Evolutionary conservation across 2,329 filamentous ascomycete genomes (phyloP).

Genomic region (Exserohilum turcica): DNA sequence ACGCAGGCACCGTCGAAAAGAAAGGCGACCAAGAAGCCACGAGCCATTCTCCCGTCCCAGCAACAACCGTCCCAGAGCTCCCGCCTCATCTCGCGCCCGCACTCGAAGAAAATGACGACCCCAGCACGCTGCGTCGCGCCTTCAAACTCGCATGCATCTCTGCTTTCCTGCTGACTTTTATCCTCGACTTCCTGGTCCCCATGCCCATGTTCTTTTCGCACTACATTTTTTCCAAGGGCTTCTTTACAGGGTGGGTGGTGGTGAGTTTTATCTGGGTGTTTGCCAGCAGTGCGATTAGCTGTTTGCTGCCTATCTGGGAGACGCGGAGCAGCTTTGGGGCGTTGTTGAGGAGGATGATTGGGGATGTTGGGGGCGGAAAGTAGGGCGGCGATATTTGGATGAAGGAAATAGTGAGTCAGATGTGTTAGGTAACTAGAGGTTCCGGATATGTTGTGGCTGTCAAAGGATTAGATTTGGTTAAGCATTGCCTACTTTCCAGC

Average conservation of each 20-base stretch:
- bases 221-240: constrained; percentile 49
- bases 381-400: too few species aligned
- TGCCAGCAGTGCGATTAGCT: constrained; percentile 47
- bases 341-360: constrained; percentile 18
- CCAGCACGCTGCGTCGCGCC: constrained; percentile 38
- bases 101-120: constrained; percentile 35
- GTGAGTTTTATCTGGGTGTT: constrained; percentile 53
- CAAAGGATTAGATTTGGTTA: too few species aligned
- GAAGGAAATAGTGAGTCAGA: too few species aligned
- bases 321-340: constrained; percentile 41
- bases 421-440: too few species aligned
- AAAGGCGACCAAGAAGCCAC: constrained; percentile 3
- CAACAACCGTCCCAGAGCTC: too few species aligned
- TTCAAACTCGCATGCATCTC: constrained; percentile 48
- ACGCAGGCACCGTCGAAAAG: constrained; percentile 15
- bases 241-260: constrained; percentile 52
- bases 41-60: not conserved
- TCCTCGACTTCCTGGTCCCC: constrained; percentile 49
- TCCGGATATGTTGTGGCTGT: too few species aligned
- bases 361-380: constrained; percentile 11
- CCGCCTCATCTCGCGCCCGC: constrained; percentile 23
- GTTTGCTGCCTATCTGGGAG: constrained; percentile 52
- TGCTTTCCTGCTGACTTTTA: constrained; percentile 47
- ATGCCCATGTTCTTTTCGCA: constrained; percentile 52
- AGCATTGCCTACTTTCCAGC: too few species aligned